Conservation (phyloP, 306 rosid genomes). For the Chamaecrista fasciculata region DNA sequence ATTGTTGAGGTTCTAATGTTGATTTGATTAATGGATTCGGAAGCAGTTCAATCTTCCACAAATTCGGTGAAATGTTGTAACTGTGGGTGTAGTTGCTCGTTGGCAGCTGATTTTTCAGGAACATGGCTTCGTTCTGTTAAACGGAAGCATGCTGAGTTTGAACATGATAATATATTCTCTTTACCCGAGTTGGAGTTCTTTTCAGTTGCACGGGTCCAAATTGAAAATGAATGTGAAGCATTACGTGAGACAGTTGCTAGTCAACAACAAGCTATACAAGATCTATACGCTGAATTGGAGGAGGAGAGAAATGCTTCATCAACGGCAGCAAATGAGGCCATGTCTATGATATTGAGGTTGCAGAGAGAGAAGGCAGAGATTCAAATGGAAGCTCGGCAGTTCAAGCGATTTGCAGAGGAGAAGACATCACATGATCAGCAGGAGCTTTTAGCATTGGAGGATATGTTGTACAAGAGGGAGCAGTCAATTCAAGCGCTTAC, state of each 20-base stretch:
- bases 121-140: conserved; percentile 64
- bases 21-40: conserved; percentile 62
- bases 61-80: conserved; percentile 47
- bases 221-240: conserved; percentile 65
- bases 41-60: conserved; percentile 40
- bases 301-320: conserved; percentile 96
- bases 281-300: conserved; percentile 72
- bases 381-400: conserved; percentile 94
- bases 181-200: conserved; percentile 34
- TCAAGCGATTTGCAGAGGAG: conserved; percentile 84
- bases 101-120: conserved; percentile 34
- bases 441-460: conserved; percentile 75
- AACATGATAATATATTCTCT: conserved; percentile 31
- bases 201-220: conserved; percentile 57
- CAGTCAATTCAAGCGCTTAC: conserved; percentile 72
- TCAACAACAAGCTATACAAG: conserved; percentile 67
- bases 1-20: conserved; percentile 13
- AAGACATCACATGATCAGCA: conserved; percentile 74
- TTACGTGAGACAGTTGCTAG: conserved; percentile 64
- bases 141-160: conserved; percentile 58
- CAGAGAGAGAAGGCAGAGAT: conserved; percentile 97
- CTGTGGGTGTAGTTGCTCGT: conserved; percentile 53
- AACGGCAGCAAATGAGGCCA: conserved; percentile 89
- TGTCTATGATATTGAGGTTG: conserved; percentile 96
- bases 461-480: conserved; percentile 77